A percentile compares a stretch with the other conserved stretches of the same genome.
Conservation (phyloP, 495 filamentous ascomycete species). For the Xylaria venustula region DNA sequence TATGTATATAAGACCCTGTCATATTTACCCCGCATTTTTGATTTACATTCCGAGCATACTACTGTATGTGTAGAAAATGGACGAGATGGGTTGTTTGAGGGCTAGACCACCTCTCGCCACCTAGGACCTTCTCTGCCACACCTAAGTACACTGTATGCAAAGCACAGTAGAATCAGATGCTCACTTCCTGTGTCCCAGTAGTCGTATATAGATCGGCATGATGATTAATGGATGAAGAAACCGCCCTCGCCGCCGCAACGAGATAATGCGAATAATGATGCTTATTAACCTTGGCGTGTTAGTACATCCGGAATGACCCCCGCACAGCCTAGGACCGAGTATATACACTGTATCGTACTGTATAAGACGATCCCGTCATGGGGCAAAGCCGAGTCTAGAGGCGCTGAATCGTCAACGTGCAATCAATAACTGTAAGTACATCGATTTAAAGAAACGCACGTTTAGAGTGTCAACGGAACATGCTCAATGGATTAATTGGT, state of each 20-base stretch:
- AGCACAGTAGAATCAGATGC: not conserved
- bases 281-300: not conserved
- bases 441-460: too few species aligned
- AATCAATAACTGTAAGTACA: too few species aligned
- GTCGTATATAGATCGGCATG: not conserved
- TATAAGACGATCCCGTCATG: not conserved
- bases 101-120: conserved; percentile 21
- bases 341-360: not conserved
- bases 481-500: too few species aligned
- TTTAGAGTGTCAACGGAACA: too few species aligned
- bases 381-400: not conserved
- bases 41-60: too few species aligned
- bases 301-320: not conserved
- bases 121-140: not conserved
- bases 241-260: too few species aligned
- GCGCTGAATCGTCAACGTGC: too few species aligned
- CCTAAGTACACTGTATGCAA: too few species aligned
- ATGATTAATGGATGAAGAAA: not conserved
- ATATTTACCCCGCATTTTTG: conserved; percentile 25
- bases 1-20: too few species aligned
- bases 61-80: too few species aligned
- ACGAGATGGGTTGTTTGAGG: conserved; percentile 5
- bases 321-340: not conserved
- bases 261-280: not conserved
- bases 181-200: not conserved